Evolutionary conservation across 129 eudicot species (phyloP), one percentile per base, ranked within the genome.

Genomic region (Rutidosis leptorrhynchoides): DNA sequence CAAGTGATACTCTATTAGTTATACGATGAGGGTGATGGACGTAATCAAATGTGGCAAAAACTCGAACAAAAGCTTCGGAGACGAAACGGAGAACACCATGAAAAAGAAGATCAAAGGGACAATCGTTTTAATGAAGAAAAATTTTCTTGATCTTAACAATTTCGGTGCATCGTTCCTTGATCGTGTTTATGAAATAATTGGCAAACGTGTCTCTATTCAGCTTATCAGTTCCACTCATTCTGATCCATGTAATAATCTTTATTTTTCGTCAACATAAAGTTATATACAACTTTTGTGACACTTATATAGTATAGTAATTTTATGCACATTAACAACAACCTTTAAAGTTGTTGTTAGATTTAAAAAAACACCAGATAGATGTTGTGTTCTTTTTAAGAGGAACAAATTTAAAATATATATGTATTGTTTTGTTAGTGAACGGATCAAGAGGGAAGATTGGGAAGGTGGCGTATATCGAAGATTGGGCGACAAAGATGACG

Each of bases 111-210:
- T 87, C 32, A 87, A 56, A 45, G 97, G 93, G 54, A 80, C 72
- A 4, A 87, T 90, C 2, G 79, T 85, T 21, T 67, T 90, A 52
- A 78, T 71, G 87, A 87, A 87, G 87, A 90, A 90, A 67, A 90
- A 84, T 68, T 62, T 81, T 14, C 64, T 90, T 73, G 95, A 83
- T 61, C 45, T 75, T 12, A 66, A 78, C 0, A 85, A 82, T 68
- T 58, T 61, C 8, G 61, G 78, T 1, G 73, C 89, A 11, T 76
- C 92, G 0, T 21, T 90, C 66, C 74, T 87, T 46, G 95, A 90
- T 62, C 75, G 90, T 3, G 26, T 85, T 68, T 73, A 84, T 52
- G 97, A 90, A 64, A 1, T 81, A 17, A 45, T 85, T 7, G 84
- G 92, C 33, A 74, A 76, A 59, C 82, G 83, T 2, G 86, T 90